phyloP scores from a whole-genome alignment of 177 flowering plant species.

The Vitis hybrid region DNA sequence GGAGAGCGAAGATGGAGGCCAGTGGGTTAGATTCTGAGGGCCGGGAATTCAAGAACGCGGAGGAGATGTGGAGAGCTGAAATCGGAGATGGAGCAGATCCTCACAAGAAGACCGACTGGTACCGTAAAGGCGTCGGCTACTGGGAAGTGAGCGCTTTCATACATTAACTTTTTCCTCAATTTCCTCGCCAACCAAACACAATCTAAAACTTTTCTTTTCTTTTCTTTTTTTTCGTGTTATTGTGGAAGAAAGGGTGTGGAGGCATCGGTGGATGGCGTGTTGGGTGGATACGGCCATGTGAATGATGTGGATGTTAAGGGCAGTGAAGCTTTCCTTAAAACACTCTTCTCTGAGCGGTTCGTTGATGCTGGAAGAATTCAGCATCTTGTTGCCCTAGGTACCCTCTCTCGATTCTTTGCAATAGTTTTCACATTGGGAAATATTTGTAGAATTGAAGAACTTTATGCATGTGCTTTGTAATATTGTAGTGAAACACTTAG shows the following conservation, averaged over 20 bases:
- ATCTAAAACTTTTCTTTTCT: not conserved
- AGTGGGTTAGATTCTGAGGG: slow-evolving; percentile 71
- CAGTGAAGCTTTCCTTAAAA: slow-evolving; percentile 74
- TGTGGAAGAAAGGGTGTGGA: slow-evolving; percentile 61
- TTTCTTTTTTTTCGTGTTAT: not conserved
- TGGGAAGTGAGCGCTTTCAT: slow-evolving; percentile 64
- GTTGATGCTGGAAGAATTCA: slow-evolving; percentile 25
- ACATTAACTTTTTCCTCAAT: not conserved
- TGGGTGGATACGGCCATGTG: slow-evolving; percentile 91
- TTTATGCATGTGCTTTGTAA: too few species aligned
- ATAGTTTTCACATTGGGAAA: too few species aligned
- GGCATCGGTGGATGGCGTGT: slow-evolving; percentile 90
- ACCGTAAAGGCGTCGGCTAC: slow-evolving; percentile 72
- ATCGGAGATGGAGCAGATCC: slow-evolving; percentile 52
- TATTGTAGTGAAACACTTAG: too few species aligned
- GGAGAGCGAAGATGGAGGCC: slow-evolving; percentile 42
- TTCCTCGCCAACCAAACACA: too few species aligned
- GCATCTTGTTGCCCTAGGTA: slow-evolving; percentile 86
- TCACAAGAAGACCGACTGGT: slow-evolving; percentile 68
- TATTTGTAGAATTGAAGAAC: too few species aligned
- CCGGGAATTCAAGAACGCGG: slow-evolving; percentile 63
- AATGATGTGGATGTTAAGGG: slow-evolving; percentile 69
- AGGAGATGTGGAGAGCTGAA: slow-evolving; percentile 87
- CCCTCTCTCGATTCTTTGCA: not conserved
- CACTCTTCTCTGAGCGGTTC: slow-evolving; percentile 51